Evolutionary conservation across 2,329 filamentous ascomycete genomes (phyloP).

Genomic region (Aspergillus sojae): DNA sequence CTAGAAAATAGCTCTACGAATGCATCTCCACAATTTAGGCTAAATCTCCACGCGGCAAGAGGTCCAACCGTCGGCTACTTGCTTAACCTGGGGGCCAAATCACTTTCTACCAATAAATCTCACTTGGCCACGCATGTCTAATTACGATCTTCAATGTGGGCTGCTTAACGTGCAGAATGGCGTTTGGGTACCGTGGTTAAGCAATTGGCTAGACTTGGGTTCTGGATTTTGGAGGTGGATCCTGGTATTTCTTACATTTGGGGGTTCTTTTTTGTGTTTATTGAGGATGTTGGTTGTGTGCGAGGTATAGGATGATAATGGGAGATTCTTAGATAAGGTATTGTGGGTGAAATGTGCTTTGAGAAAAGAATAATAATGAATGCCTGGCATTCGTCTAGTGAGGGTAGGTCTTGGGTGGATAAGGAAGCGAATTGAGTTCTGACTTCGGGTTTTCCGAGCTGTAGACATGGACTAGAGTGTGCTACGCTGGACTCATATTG

Average conservation of each 20-base stretch:
- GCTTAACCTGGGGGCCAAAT: not conserved
- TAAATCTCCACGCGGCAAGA: not conserved
- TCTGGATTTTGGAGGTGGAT: not conserved
- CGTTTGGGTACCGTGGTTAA: not conserved
- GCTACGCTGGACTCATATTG: not conserved
- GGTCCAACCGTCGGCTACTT: not conserved
- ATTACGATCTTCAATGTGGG: not conserved
- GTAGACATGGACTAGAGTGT: not conserved
- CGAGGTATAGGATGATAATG: not conserved
- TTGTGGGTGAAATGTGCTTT: not conserved
- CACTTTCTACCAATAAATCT: not conserved
- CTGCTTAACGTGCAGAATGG: no score
- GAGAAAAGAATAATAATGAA: not conserved
- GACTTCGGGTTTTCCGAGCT: not conserved
- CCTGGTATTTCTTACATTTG: not conserved
- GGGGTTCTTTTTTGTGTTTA: not conserved
- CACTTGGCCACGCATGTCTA: not conserved
- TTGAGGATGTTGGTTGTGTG: no score
- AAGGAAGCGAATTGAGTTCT: not conserved
- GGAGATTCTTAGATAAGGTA: not conserved
- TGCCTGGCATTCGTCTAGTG: not conserved
- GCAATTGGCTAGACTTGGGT: not conserved
- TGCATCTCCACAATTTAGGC: not conserved
- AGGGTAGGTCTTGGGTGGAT: not conserved
- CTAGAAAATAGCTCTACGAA: not conserved